phyloP scores from a whole-genome alignment of 2,329 filamentous ascomycete genomes.

The Ceratocystiopsis minuta region DNA sequence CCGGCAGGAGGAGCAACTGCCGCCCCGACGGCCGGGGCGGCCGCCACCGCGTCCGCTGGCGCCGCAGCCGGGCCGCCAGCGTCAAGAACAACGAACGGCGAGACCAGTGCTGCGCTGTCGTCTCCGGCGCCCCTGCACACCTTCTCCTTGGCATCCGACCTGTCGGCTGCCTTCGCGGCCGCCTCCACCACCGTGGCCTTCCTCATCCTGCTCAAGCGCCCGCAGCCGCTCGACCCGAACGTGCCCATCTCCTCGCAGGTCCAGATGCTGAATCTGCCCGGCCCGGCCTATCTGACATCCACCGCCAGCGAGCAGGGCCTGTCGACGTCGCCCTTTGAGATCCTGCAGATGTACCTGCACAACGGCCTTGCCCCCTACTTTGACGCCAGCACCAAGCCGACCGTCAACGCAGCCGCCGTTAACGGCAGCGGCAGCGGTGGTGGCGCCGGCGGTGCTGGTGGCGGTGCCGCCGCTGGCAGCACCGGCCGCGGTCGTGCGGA shows the following conservation, averaged over 20 bases:
- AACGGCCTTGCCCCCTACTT: conserved; percentile 90
- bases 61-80: too few species aligned
- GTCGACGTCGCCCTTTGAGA: conserved; percentile 70
- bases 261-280: conserved; percentile 81
- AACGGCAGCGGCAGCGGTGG: conserved; percentile 3
- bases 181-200: conserved; percentile 67
- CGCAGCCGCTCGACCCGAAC: conserved; percentile 68
- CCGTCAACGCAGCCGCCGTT: conserved; percentile 39
- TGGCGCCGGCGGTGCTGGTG: background rate
- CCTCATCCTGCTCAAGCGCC: conserved; percentile 77
- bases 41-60: too few species aligned
- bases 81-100: too few species aligned
- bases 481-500: conserved; percentile 45
- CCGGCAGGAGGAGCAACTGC: background rate
- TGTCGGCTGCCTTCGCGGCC: conserved; percentile 61
- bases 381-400: conserved; percentile 79
- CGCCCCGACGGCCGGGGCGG: too few species aligned
- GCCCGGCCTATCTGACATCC: conserved; percentile 52
- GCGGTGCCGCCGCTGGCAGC: background rate
- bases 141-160: conserved; percentile 68
- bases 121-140: conserved; percentile 28
- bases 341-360: conserved; percentile 80
- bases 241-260: conserved; percentile 75
- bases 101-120: too few species aligned
- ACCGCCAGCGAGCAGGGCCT: conserved; percentile 51